These are phyloP conservation scores for Geotrichum restrictum DNA, from an alignment of 1,139 yeast genomes.

Conservation along the genomic window DNA sequence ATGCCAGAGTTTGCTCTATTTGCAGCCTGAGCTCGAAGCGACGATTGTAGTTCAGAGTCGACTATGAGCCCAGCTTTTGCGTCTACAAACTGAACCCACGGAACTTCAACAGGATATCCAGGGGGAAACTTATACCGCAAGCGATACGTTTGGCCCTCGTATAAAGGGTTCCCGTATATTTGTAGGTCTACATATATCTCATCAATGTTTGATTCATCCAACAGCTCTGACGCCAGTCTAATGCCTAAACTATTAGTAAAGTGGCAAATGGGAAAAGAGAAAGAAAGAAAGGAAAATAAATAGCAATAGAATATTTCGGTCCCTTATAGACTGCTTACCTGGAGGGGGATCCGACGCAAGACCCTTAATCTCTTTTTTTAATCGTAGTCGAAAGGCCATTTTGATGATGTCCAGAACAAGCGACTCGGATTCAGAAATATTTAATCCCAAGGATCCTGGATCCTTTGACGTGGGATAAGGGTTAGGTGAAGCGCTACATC, in stretches of 20 bases:
- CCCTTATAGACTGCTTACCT: too few species aligned
- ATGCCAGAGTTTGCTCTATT: too few species aligned
- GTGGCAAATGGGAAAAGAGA: neutral
- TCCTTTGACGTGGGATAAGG: too few species aligned
- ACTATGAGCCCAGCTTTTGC: neutral
- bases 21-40: neutral
- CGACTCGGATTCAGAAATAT: too few species aligned
- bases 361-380: slow-evolving; percentile 11
- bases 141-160: slow-evolving; percentile 38
- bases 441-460: too few species aligned
- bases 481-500: too few species aligned
- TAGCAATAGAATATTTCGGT: too few species aligned
- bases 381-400: slow-evolving; percentile 15
- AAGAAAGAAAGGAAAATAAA: neutral
- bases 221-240: slow-evolving; percentile 25
- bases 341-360: slow-evolving; percentile 9
- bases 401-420: too few species aligned
- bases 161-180: slow-evolving; percentile 39
- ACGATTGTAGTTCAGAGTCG: neutral
- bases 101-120: slow-evolving; percentile 62
- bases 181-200: slow-evolving; percentile 38
- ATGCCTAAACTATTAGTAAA: slow-evolving; percentile 26
- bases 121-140: slow-evolving; percentile 44
- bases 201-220: slow-evolving; percentile 33
- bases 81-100: slow-evolving; percentile 52